phyloP scores from a whole-genome alignment of 2,329 filamentous ascomycete genomes.

The Amauroascus niger region DNA sequence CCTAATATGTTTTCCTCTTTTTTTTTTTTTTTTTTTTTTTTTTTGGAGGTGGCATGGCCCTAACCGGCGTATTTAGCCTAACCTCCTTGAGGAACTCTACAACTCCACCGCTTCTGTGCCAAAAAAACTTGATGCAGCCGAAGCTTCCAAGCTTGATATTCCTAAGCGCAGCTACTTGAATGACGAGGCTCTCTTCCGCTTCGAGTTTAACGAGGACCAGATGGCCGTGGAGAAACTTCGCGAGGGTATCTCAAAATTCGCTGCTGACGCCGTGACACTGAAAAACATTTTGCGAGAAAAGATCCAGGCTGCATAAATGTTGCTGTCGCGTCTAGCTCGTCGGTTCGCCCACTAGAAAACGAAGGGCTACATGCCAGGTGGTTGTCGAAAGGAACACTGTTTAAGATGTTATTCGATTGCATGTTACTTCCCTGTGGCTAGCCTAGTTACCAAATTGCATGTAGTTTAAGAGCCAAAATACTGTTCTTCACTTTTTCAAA shows the following conservation, averaged over 20 bases:
- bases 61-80: constrained; percentile 51
- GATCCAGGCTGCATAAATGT: constrained; percentile 44
- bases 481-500: too few relatives aligned
- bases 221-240: constrained; percentile 99
- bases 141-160: constrained; percentile 60
- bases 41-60: background rate
- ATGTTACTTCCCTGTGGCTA: background rate
- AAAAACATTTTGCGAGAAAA: constrained; percentile 88
- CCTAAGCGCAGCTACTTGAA: constrained; percentile 85
- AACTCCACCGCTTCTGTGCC: constrained; percentile 74
- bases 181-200: constrained; percentile 85
- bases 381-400: too few relatives aligned
- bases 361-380: too few relatives aligned
- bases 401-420: background rate
- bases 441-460: constrained; percentile 4
- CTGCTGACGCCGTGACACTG: constrained; percentile 85
- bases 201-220: constrained; percentile 99
- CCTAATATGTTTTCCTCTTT: background rate
- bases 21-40: too few relatives aligned
- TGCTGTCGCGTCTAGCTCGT: background rate
- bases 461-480: background rate
- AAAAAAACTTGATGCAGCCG: constrained; percentile 76
- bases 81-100: constrained; percentile 85
- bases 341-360: background rate
- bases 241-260: constrained; percentile 99